Evolutionary conservation across 179 eudicot genomes (phyloP).

Genomic region (Nepenthes alata): DNA sequence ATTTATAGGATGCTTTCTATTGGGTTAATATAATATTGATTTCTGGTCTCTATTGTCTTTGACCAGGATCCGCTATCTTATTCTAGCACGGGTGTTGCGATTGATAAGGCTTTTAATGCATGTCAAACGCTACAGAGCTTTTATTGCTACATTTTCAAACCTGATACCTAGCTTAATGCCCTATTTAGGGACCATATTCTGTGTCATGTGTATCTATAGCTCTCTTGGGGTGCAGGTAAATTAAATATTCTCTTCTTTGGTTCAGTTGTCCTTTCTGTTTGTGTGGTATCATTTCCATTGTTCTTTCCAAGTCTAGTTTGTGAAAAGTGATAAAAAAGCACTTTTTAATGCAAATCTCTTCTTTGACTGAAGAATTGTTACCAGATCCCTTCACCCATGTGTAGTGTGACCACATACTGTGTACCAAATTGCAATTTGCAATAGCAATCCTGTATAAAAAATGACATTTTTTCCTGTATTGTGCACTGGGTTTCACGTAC

Average conservation of each 20-base stretch:
- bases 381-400: no score
- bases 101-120: slow-evolving; percentile 78
- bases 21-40: not conserved
- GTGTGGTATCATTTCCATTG: no score
- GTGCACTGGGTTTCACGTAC: no score
- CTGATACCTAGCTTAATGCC: slow-evolving; percentile 97
- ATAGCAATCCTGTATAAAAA: no score
- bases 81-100: slow-evolving; percentile 86
- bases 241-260: slow-evolving; percentile 5
- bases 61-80: slow-evolving; percentile 95
- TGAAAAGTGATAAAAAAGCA: no score
- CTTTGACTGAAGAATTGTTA: no score
- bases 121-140: slow-evolving; percentile 74
- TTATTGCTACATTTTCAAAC: slow-evolving; percentile 83
- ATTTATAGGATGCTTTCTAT: no score
- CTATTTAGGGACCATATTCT: slow-evolving; percentile 79
- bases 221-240: slow-evolving; percentile 87
- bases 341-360: no score
- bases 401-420: no score
- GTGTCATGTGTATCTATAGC: slow-evolving; percentile 84
- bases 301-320: no score
- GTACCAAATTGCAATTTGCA: no score
- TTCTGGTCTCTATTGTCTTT: not conserved
- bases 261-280: not conserved
- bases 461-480: no score